Conservation (phyloP, 2,329 filamentous ascomycete genomes). For the Sclerotinia nivalis region DNA sequence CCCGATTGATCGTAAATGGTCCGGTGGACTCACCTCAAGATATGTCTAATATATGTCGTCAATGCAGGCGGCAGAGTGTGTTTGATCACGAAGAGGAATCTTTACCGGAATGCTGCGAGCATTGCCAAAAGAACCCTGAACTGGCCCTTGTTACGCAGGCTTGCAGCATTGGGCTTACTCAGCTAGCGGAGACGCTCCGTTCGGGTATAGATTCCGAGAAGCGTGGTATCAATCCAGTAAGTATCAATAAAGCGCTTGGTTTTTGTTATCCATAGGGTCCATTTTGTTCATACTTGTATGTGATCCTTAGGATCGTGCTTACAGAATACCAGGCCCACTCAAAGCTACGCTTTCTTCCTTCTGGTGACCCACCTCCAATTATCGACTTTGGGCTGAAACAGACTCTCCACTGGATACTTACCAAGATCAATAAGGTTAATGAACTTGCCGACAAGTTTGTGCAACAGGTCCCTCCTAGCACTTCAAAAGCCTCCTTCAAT, state of each 20-base stretch:
- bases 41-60: constrained; percentile 30
- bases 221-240: constrained; percentile 35
- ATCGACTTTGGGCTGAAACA: constrained; percentile 36
- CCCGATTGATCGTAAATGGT: constrained; percentile 1
- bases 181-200: constrained; percentile 37
- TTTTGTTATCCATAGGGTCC: neutral
- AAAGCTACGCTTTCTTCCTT: constrained; percentile 26
- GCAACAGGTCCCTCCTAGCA: constrained; percentile 30
- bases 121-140: constrained; percentile 33
- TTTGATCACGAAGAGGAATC: constrained; percentile 28
- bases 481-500: constrained; percentile 22
- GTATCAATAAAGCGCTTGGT: constrained; percentile 23
- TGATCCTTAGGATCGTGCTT: constrained; percentile 11
- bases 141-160: constrained; percentile 32
- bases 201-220: constrained; percentile 35
- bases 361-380: constrained; percentile 35
- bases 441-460: constrained; percentile 38
- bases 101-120: constrained; percentile 30
- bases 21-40: constrained; percentile 25
- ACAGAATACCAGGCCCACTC: constrained; percentile 22
- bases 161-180: constrained; percentile 36
- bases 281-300: neutral
- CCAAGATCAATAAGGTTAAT: constrained; percentile 38
- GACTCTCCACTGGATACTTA: constrained; percentile 38
- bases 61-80: constrained; percentile 33